Base-by-base conservation (phyloP, 2,329 filamentous ascomycete genomes). In the Sarocladium oryzae region DNA sequence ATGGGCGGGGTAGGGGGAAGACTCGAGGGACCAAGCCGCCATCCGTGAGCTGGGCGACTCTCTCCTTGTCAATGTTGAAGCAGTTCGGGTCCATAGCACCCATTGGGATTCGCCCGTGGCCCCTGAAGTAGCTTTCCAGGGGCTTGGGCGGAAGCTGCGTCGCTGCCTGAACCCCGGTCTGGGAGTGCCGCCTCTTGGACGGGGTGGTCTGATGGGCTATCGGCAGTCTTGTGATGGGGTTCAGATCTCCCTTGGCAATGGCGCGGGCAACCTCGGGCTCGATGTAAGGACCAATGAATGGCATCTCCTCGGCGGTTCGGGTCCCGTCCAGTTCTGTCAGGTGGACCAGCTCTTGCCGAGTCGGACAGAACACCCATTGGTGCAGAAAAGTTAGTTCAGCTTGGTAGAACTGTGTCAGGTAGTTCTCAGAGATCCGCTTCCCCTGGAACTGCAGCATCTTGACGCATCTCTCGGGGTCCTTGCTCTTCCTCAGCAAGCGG, bases 361-460 rank as follows among this genome's bases (percentile, higher is more conserved):
- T 72, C 0, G 92, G 90, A 64, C 92, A 97, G 66, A 88, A 99
- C 2, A 97, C 92, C 69, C 93, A 88, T 70, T 96, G 93, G 62
- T 97, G 88, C 16, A 96, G 71, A 62, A 99, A 99, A 0, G 93
- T 97, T 58, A 88, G 74, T 66, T 99, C 93, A 0, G 93, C 93
- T 63, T 92, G 85, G 55, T 82, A 79, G 64, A 97, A 99, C 18
- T 81, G 76, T 7, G 87, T 82, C 24, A 93, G 71, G 63, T 97
- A 99, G 55, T 87, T 85, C 35, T 84, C 73, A 0, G 93, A 91
- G 9, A 99, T 79, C 59, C 84, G 85, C 64, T 95, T 91, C 16
- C 89, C 90, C 51, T 96, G 90, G 57, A 97, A 95, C 58, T 91
- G 88, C 18, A 96, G 72, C 72, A 89, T 87, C 49, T 84, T 84